Conservation (phyloP, 164 flowering plant genomes). For the Dillenia suffruticosa region DNA sequence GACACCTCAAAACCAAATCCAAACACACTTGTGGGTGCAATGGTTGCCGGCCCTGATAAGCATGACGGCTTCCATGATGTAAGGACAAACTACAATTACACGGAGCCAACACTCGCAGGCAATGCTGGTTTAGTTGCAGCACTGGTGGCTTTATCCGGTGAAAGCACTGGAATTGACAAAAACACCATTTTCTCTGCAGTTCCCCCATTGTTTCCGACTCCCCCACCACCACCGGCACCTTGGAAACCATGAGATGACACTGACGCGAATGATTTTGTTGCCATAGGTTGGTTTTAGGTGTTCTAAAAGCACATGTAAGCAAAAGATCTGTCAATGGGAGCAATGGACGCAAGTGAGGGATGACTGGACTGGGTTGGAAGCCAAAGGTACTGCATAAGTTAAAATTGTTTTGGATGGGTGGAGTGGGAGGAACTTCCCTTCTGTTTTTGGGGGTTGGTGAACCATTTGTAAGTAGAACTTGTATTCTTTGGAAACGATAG, state of each 20-base stretch:
- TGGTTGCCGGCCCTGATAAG: conserved; percentile 97
- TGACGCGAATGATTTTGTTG: no score
- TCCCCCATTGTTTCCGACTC: conserved; percentile 94
- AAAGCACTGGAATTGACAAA: conserved; percentile 62
- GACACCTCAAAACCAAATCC: conserved; percentile 75
- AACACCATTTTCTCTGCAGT: conserved; percentile 95
- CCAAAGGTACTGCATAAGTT: no score
- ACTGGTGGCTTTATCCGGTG: conserved; percentile 83
- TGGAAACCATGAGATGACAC: conserved; percentile 68
- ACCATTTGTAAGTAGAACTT: no score
- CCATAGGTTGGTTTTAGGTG: no score
- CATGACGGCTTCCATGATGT: conserved; percentile 86
- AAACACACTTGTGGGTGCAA: conserved; percentile 81
- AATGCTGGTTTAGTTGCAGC: conserved; percentile 97
- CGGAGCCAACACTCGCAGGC: conserved; percentile 94
- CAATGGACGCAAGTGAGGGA: no score
- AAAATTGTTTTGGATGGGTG: no score
- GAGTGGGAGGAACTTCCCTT: no score
- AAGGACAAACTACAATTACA: conserved; percentile 79
- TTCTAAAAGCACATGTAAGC: no score
- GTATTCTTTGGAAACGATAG: no score
- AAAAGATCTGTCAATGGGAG: no score
- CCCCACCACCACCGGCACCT: conserved; percentile 99
- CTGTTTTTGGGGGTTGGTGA: no score
- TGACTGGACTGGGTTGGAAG: no score